Evolutionary conservation across 2,329 filamentous ascomycete species (phyloP), one percentile per base, ranked within the genome.

Genomic region (Venturia effusa): DNA sequence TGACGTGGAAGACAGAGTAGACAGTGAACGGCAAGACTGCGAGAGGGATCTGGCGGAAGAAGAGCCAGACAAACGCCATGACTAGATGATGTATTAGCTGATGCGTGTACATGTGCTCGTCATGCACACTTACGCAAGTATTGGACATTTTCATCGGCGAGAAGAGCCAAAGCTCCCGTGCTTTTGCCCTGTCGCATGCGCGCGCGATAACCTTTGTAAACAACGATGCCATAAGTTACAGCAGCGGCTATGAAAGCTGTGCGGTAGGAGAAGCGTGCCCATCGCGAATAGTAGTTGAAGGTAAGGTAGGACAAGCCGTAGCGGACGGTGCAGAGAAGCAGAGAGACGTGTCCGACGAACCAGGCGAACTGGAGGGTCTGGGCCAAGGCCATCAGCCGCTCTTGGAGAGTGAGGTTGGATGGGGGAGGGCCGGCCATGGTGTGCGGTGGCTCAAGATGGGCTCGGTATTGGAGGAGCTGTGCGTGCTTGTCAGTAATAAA

Each of bases 1-100:
- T 90, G 70, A 97, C 92, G 79, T 99, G 94, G 87, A 99, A 99
- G 77, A 97, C 78, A 65, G 93, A 97, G 84, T 97, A 99, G 77
- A 99, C 90, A 70, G 87, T 88, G 80, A 96, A 99, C 34, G 94
- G 94, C 64, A 97, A 85, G 71, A 99, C 84, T 64, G 94, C 94
- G 70, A 97, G 83, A 43, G 91, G 87, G 71, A 95, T 88, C 79
- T 97, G 92, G 70, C 90, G 89, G 66, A 88, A 87, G 77, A 93
- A 88, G 71, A 99, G 89, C 94, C 94, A 99, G 71, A 97, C 85
- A 67, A 97, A 83, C 64, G 92, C 92, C 89, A 97, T 92, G 71
- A 85, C 92, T 96, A 72, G 39, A 67, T 64, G 65, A 39, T 67
- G 62, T 37, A 39, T 65, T 63, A 64, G 51, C 40, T 39, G 19